Conservation (phyloP, 176 grass and related monocot genomes). For the Oryza punctata region DNA sequence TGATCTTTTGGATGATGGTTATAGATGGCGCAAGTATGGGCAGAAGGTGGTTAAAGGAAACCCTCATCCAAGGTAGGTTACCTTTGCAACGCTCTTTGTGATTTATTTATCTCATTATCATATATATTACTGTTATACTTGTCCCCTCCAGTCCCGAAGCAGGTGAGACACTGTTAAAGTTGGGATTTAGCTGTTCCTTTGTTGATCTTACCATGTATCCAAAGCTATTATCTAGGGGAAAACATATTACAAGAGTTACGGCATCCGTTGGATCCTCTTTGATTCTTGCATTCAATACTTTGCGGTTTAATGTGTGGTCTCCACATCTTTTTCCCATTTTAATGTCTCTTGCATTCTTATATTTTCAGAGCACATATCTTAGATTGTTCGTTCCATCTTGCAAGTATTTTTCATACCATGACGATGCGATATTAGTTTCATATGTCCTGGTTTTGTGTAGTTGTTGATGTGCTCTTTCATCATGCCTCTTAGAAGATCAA, state of each 20-base stretch:
- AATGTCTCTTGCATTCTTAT: not conserved
- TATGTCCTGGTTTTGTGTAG: not conserved
- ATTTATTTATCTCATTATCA: not conserved
- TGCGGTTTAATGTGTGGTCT: not conserved
- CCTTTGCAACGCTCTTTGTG: not conserved
- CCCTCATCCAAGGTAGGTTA: constrained; percentile 80
- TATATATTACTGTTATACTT: not conserved
- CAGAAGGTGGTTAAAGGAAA: constrained; percentile 99
- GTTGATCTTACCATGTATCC: constrained; percentile 16
- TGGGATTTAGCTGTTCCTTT: not conserved
- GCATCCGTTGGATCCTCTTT: constrained; percentile 10
- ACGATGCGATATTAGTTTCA: not conserved
- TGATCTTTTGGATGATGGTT: constrained; percentile 99
- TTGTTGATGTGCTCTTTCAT: constrained; percentile 8
- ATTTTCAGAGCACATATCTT: not conserved
- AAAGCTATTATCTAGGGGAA: not conserved
- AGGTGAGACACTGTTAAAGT: not conserved
- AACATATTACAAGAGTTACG: not conserved
- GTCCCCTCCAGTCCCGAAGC: not conserved
- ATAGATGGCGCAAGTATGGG: constrained; percentile 96
- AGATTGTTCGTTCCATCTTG: not conserved
- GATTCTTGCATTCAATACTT: not conserved
- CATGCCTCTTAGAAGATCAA: not conserved
- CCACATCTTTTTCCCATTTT: not conserved
- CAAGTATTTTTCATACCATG: not conserved